phyloP scores from a whole-genome alignment of 352 stramenopile species.

The Phytophthora aleatoria region DNA sequence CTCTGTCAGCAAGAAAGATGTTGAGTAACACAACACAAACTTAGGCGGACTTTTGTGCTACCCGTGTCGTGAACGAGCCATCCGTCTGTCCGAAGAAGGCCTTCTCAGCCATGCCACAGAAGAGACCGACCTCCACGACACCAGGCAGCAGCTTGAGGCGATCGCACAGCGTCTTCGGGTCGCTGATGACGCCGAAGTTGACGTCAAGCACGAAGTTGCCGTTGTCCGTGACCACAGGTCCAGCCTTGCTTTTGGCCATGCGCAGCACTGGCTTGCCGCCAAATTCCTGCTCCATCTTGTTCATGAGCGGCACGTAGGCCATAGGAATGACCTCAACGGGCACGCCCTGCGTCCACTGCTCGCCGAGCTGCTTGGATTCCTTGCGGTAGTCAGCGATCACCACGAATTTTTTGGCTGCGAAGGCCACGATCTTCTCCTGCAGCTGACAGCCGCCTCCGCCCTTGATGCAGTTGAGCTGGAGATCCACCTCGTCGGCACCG shows the following conservation, averaged over 20 bases:
- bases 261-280: conserved; percentile 66
- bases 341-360: conserved; percentile 91
- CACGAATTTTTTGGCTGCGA: conserved; percentile 97
- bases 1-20: no score
- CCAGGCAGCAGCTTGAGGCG: conserved; percentile 82
- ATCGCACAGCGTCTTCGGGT: conserved; percentile 71
- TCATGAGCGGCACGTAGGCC: conserved; percentile 95
- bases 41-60: conserved; percentile 36
- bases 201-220: conserved; percentile 92
- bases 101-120: conserved; percentile 89
- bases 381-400: conserved; percentile 97
- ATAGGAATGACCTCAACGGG: conserved; percentile 98
- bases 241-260: conserved; percentile 91
- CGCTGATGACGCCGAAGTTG: conserved; percentile 78
- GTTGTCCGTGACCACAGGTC: conserved; percentile 98
- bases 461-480: conserved; percentile 98
- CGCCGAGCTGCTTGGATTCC: conserved; percentile 84
- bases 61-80: conserved; percentile 75
- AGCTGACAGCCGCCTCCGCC: conserved; percentile 96
- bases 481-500: conserved; percentile 97
- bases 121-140: conserved; percentile 89
- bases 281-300: conserved; percentile 61
- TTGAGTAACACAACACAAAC: background rate
- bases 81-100: conserved; percentile 89
- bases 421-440: conserved; percentile 94